Evolutionary conservation across 176 grass and related monocot genomes (phyloP).

Genomic region (Juncus effusus): DNA sequence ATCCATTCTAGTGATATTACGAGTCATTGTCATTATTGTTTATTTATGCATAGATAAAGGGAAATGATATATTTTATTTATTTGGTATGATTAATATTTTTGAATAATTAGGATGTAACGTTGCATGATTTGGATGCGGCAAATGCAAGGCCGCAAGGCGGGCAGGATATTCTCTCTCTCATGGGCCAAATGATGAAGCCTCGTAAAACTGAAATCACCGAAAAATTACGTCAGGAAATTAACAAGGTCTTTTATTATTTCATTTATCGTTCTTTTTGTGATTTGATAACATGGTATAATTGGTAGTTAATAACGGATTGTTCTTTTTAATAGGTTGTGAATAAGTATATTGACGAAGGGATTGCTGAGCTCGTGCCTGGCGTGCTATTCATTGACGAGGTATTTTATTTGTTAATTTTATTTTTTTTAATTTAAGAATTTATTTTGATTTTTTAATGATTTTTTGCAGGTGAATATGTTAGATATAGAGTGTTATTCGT

Average conservation of each 20-base stretch:
- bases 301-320: not conserved
- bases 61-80: slow-evolving; percentile 11
- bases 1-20: no score
- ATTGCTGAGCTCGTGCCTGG: slow-evolving; percentile 94
- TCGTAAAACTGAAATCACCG: slow-evolving; percentile 92
- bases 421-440: slow-evolving; percentile 8
- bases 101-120: slow-evolving; percentile 67
- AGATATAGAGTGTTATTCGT: slow-evolving; percentile 94
- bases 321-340: slow-evolving; percentile 60
- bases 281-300: slow-evolving; percentile 22
- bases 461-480: slow-evolving; percentile 86
- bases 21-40: no score
- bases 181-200: slow-evolving; percentile 99
- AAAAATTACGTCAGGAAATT: slow-evolving; percentile 89
- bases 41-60: not conserved
- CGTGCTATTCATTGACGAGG: slow-evolving; percentile 96
- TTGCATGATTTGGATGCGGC: slow-evolving; percentile 93
- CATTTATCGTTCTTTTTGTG: not conserved
- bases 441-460: slow-evolving; percentile 2
- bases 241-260: slow-evolving; percentile 60
- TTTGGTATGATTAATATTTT: slow-evolving; percentile 12
- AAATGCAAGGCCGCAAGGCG: slow-evolving; percentile 98
- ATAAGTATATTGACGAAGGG: slow-evolving; percentile 90
- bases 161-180: slow-evolving; percentile 91
- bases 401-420: slow-evolving; percentile 36